phyloP scores from a whole-genome alignment of 805 yeast genomes.

The Cephaloascus fragrans region DNA sequence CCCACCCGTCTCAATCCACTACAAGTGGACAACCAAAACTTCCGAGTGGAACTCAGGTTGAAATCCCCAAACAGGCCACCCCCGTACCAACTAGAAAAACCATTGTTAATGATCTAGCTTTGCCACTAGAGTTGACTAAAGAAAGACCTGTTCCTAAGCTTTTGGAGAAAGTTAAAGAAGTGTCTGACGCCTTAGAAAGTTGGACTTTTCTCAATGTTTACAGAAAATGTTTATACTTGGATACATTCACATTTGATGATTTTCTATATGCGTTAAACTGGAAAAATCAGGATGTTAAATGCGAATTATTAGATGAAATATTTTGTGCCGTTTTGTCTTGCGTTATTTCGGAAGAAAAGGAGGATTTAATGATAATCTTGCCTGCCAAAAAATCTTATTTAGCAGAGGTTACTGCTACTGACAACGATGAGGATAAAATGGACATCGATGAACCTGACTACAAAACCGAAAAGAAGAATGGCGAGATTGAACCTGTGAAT shows the following conservation, averaged over 20 bases:
- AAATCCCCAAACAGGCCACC: background rate
- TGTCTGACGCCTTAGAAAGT: slow-evolving; percentile 43
- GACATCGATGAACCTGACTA: slow-evolving; percentile 2
- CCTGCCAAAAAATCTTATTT: slow-evolving; percentile 14
- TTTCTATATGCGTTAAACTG: slow-evolving; percentile 48
- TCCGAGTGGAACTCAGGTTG: background rate
- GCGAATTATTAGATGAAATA: slow-evolving; percentile 52
- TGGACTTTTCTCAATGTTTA: slow-evolving; percentile 75
- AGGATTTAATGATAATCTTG: slow-evolving; percentile 19
- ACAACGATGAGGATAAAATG: slow-evolving; percentile 1
- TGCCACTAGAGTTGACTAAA: slow-evolving; percentile 14
- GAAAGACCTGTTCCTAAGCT: slow-evolving; percentile 14
- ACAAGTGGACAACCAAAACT: background rate
- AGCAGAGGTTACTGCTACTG: slow-evolving; percentile 7
- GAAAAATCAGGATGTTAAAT: slow-evolving; percentile 32
- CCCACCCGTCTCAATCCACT: background rate
- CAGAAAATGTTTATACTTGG: slow-evolving; percentile 52
- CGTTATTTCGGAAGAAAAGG: slow-evolving; percentile 35
- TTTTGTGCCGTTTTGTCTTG: slow-evolving; percentile 57
- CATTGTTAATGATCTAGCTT: slow-evolving; percentile 16
- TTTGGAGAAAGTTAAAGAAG: slow-evolving; percentile 12
- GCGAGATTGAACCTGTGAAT: background rate
- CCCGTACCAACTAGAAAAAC: slow-evolving; percentile 1
- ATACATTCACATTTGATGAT: slow-evolving; percentile 74
- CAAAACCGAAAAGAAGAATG: slow-evolving; percentile 6